Evolutionary conservation across 768 basidiomycete species (phyloP).

Genomic region (Pisolithus sp.): DNA sequence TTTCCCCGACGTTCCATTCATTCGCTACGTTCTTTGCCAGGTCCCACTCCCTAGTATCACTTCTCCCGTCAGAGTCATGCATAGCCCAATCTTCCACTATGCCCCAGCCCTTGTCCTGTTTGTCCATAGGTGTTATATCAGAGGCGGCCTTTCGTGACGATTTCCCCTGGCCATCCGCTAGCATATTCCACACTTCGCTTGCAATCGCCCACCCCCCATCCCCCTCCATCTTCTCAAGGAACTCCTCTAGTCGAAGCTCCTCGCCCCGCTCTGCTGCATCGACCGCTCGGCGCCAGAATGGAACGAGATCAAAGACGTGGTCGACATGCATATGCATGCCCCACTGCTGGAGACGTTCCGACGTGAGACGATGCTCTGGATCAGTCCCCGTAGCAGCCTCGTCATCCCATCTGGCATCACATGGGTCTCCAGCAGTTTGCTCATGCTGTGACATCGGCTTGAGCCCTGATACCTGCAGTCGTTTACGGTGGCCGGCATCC

Average conservation of each 20-base stretch:
- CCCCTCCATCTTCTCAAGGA: conserved; percentile 37
- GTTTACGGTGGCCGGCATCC: conserved; percentile 13
- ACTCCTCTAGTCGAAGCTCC: conserved; percentile 38
- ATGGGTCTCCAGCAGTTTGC: conserved; percentile 6
- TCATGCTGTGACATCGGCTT: conserved; percentile 30
- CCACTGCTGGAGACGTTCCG: conserved; percentile 22
- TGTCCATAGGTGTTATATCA: conserved; percentile 14
- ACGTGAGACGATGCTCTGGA: conserved; percentile 28
- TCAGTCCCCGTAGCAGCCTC: conserved; percentile 16
- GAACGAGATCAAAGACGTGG: conserved; percentile 42
- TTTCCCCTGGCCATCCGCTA: conserved; percentile 22
- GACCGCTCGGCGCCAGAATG: conserved; percentile 48
- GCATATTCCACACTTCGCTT: conserved; percentile 22
- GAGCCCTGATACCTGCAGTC: conserved; percentile 17
- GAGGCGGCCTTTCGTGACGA: conserved; percentile 5
- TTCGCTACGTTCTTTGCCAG: no score
- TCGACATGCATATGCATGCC: conserved; percentile 36
- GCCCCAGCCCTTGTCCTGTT: conserved; percentile 15
- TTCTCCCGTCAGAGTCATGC: background rate
- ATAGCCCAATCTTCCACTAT: conserved; percentile 12
- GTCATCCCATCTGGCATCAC: conserved; percentile 4
- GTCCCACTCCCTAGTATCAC: background rate
- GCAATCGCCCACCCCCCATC: conserved; percentile 26
- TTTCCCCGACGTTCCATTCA: no score
- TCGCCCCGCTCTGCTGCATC: conserved; percentile 42